Conservation (phyloP, 140 eudicot species). For the Stevia rebaudiana region DNA sequence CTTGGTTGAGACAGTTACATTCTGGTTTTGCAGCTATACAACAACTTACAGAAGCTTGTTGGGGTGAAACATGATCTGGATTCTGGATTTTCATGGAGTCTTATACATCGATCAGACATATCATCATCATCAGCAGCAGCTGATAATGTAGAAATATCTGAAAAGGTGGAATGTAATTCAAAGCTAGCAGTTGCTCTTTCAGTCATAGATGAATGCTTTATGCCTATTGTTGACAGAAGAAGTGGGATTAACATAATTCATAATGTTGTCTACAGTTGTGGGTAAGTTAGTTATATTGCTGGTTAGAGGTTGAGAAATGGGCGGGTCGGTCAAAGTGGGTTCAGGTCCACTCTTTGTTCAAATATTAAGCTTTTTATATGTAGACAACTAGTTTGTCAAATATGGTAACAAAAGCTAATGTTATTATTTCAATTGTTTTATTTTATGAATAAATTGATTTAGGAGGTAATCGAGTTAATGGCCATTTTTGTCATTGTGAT, state of each 20-base stretch:
- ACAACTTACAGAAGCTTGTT: conserved; percentile 64
- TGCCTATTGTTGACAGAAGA: conserved; percentile 84
- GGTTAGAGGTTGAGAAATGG: conserved; percentile 8
- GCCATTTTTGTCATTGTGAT: too few relatives aligned
- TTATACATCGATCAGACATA: conserved; percentile 58
- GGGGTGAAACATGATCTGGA: conserved; percentile 83
- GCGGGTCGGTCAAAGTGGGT: not conserved
- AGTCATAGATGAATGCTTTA: conserved; percentile 84
- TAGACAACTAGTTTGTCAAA: not conserved
- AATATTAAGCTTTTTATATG: not conserved
- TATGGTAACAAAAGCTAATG: not conserved
- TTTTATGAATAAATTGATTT: not conserved
- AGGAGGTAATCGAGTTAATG: not conserved
- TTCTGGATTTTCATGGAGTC: conserved; percentile 81
- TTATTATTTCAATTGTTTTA: not conserved
- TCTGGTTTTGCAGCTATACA: conserved; percentile 50
- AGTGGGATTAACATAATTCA: conserved; percentile 83
- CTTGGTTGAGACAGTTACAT: conserved; percentile 1
- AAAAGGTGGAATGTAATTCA: conserved; percentile 88
- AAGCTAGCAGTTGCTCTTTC: conserved; percentile 89
- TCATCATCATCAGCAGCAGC: conserved; percentile 44
- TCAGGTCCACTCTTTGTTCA: not conserved
- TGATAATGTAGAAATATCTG: conserved; percentile 51
- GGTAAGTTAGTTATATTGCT: conserved; percentile 64
- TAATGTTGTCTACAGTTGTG: conserved; percentile 76